A percentile compares a stretch with the other conserved stretches of the same genome.
phyloP scores from a whole-genome alignment of 306 rosid genomes.

The Cucurbita argyrosperma region DNA sequence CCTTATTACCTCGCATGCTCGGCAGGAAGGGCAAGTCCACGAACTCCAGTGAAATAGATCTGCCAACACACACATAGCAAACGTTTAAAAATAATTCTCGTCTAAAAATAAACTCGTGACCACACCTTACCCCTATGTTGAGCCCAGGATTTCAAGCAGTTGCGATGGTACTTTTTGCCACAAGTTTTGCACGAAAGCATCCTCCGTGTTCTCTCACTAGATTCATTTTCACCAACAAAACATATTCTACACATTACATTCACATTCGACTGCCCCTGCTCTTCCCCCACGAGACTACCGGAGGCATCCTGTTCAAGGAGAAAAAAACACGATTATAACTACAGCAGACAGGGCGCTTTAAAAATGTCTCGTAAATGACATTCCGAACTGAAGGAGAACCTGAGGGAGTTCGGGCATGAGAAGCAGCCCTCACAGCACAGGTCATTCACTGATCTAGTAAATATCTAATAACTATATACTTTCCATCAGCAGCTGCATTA shows the following conservation, averaged over 20 bases:
- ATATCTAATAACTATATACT: not conserved
- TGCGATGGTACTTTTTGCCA: constrained; percentile 85
- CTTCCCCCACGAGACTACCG: constrained; percentile 47
- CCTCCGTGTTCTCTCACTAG: constrained; percentile 70
- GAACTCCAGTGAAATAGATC: constrained; percentile 57
- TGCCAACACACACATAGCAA: constrained; percentile 11
- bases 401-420: not conserved
- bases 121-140: constrained; percentile 70
- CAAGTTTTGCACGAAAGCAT: constrained; percentile 96
- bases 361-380: not conserved
- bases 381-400: not conserved
- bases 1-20: constrained; percentile 38
- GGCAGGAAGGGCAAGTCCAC: constrained; percentile 52
- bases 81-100: not conserved
- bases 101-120: not conserved
- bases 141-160: constrained; percentile 87
- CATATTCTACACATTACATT: constrained; percentile 90
- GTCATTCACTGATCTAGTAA: not conserved
- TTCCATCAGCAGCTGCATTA: not conserved
- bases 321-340: not conserved
- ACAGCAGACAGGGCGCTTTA: not conserved
- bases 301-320: constrained; percentile 40
- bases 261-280: constrained; percentile 49
- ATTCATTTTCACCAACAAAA: constrained; percentile 73
- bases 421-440: not conserved